phyloP scores from a whole-genome alignment of 495 filamentous ascomycete species.

The Poronia punctata region DNA sequence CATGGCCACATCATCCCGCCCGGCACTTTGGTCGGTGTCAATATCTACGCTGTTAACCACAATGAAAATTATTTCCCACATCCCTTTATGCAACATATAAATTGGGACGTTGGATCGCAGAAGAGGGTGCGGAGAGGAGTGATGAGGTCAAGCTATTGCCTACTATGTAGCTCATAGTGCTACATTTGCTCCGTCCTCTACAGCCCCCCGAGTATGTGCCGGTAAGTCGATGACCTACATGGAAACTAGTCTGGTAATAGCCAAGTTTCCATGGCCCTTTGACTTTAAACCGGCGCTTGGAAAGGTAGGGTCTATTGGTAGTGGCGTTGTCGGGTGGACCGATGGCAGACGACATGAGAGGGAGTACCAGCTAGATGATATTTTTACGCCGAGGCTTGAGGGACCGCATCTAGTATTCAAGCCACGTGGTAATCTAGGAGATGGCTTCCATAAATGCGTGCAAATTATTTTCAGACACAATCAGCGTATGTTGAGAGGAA shows the following conservation, averaged over 20 bases:
- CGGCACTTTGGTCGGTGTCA: conserved; percentile 28
- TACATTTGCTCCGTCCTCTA: conserved; percentile 35
- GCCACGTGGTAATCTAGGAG: too few relatives aligned
- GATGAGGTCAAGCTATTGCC: too few relatives aligned
- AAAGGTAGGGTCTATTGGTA: not conserved
- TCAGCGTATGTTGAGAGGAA: too few relatives aligned
- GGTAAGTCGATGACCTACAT: conserved; percentile 35
- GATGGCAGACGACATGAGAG: not conserved
- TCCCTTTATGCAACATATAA: conserved; percentile 29
- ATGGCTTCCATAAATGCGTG: too few relatives aligned
- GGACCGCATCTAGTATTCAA: too few relatives aligned
- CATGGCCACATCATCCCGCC: conserved; percentile 19
- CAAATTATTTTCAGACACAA: too few relatives aligned
- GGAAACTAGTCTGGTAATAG: conserved; percentile 25
- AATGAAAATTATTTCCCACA: conserved; percentile 30
- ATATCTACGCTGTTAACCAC: conserved; percentile 33
- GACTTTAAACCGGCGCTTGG: conserved; percentile 19
- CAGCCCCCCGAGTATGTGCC: conserved; percentile 34
- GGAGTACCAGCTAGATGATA: too few relatives aligned
- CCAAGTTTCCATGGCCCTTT: conserved; percentile 20
- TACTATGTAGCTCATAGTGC: conserved; percentile 4
- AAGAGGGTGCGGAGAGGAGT: conserved; percentile 6
- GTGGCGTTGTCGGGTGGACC: not conserved
- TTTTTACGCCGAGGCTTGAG: too few relatives aligned
- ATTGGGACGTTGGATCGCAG: conserved; percentile 34